Base-by-base conservation (phyloP, 495 filamentous ascomycete genomes). In the Xylaria palmicola region DNA sequence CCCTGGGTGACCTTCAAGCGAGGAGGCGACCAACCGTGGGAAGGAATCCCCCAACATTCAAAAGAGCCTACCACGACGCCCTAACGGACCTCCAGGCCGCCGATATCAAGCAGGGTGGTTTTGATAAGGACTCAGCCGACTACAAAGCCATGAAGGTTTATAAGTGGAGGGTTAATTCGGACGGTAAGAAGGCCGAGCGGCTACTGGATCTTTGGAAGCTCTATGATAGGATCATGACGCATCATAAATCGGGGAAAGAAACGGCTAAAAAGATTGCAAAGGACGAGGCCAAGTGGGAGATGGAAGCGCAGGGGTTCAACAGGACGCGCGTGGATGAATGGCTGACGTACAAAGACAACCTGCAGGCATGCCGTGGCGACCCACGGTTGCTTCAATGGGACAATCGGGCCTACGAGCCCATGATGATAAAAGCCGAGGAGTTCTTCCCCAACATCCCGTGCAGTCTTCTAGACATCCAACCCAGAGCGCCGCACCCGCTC, bases 331-430 rank as follows among this genome's bases (percentile, higher is more conserved):
- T 62, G 27, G 60, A 59, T 41, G 52, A 76, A 40, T 71, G 67
- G 51, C 13, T 68, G 3, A 68, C 73, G 13, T 62, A 68, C 40
- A 75, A 73, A 44, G 83, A 86, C 65, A 84, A 83, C 57, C 65
- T 75, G 32, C 70, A 79, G 49, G 56, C 74, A 17, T 74, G 78
- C 17, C 61, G 62, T 8, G 75, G 77, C 47, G 60, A 73, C 8
- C 77, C 83, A 4, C 80, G 80, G 0, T 37, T 81, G 5, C 73
- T 91, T 1, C 58, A 74, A 50, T 91, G 85, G 85, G 88, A 92
- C 66, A 83, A 80, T 4, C 85, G 89, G 26, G 74, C 72, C 7
- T 85, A 80, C 44, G 84, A 89, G 20, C 81, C 85, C 4, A 67
- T 90, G 43, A 59, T 67, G 7, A 77, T 82, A 22, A 49, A 78